Evolutionary conservation across 176 grass and related monocot genomes (phyloP).

Genomic region (Cenchrus americanus): DNA sequence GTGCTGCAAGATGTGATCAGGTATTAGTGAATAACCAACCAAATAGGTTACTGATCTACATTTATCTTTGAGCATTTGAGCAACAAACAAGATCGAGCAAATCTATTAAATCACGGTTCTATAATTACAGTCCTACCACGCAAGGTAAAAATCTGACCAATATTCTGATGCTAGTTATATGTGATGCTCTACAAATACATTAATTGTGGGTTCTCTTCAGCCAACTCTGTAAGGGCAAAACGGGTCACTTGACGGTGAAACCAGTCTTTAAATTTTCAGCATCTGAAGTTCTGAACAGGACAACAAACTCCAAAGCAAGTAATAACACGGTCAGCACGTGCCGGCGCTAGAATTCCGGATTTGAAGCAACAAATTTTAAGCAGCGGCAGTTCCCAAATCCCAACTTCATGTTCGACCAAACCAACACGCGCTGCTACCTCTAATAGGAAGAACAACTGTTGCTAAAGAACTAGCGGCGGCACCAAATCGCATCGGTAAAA

Average conservation of each 20-base stretch:
- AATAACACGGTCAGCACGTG: neutral
- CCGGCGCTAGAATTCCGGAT: neutral
- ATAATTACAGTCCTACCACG: neutral
- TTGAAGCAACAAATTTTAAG: neutral
- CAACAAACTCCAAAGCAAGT: neutral
- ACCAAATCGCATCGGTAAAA: neutral
- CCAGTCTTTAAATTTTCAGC: neutral
- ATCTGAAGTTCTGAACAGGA: neutral
- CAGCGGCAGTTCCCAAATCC: neutral
- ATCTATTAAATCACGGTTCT: neutral
- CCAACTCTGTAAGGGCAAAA: neutral
- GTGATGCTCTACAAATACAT: neutral
- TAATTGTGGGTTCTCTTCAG: neutral
- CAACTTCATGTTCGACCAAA: neutral
- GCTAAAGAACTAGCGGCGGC: neutral
- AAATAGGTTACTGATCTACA: neutral
- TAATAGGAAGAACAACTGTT: neutral
- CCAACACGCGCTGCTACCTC: neutral
- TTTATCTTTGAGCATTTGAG: slow-evolving; percentile 11
- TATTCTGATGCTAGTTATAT: neutral
- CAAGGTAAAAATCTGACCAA: neutral
- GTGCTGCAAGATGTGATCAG: slow-evolving; percentile 53
- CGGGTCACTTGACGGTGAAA: neutral
- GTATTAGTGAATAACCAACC: neutral
- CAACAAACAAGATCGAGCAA: neutral